Base-by-base conservation (phyloP, 371 early-diverging fungal genomes). In the Syncephalastrum monosporum region DNA sequence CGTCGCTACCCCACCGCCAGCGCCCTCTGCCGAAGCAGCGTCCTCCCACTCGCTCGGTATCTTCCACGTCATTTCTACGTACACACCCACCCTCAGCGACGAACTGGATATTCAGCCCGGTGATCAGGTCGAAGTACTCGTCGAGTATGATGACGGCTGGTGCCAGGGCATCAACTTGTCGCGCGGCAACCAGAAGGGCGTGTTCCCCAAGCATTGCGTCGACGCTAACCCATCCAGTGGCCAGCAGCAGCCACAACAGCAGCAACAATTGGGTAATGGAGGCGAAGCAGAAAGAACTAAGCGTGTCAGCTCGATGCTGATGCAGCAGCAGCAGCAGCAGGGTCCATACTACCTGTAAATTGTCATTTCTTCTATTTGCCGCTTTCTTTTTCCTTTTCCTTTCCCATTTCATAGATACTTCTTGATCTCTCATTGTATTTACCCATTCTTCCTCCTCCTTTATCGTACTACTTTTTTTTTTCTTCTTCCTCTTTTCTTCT, bases 131-230 rank as follows among this genome's bases (percentile, higher is more conserved):
- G 60, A 59, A 42, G 56, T 55, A 14, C 56, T 53, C n/a, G 48
- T 53, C 8, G 60, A 56, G 41, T 64, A 64, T 21, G 60, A 64
- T n/a, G 56, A 64, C 29, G 64, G 64, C 14, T 64, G 60, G 56
- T 56, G 56, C n/a, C 59, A 50, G 14, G 64, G 58, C 16, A 10
- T 42, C 1, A 56, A 55, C 38, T 23, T 60, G 4, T 45, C 13
- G 19, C 27, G 4, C 56, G 47, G 82, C 17, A 74, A 81, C 23
- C 60, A 66, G 16, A 76, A 81, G 24, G 83, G 83, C 7, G 80
- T 81, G 2, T 79, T 83, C 69, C 83, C 83, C 3, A 60, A 72
- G 41, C 76, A 77, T 52, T 81, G 81, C 54, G 57, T 83, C 4
- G 82, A 29, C 3, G 29, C 29, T 7, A 29, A 81, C 50, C 65